phyloP scores from a whole-genome alignment of 257 asterid genomes.

The Solanum paucissectum region DNA sequence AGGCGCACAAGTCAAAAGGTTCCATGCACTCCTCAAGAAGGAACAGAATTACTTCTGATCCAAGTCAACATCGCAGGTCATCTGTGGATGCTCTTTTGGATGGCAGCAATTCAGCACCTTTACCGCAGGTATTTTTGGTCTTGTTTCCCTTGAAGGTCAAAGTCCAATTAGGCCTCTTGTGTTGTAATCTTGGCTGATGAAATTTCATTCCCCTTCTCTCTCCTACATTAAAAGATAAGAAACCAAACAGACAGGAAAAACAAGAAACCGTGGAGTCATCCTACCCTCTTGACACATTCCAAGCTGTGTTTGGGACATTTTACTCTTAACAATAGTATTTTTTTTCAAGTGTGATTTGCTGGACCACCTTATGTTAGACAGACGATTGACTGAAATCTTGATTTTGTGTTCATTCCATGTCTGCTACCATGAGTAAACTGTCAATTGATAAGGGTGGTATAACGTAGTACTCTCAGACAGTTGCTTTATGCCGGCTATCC shows the following conservation, averaged over 20 bases:
- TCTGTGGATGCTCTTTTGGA: constrained; percentile 89
- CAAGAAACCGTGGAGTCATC: background rate
- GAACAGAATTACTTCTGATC: constrained; percentile 53
- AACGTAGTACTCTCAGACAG: background rate
- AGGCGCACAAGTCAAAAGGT: constrained; percentile 96
- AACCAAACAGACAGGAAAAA: background rate
- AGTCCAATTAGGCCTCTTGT: background rate
- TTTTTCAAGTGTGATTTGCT: background rate
- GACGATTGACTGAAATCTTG: background rate
- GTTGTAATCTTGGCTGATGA: background rate
- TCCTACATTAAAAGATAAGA: background rate
- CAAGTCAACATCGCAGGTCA: constrained; percentile 62
- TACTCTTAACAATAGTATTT: background rate
- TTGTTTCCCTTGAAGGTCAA: background rate
- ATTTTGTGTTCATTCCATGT: background rate
- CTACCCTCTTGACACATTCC: background rate
- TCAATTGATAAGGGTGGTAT: background rate
- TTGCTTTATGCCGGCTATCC: background rate
- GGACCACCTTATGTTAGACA: background rate
- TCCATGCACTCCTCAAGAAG: constrained; percentile 63
- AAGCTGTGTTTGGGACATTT: background rate
- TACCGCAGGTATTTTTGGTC: constrained; percentile 45
- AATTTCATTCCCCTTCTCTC: background rate
- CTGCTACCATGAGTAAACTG: background rate
- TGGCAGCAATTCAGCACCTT: constrained; percentile 29